Evolutionary conservation across 129 eudicot genomes (phyloP).

Genomic region (Centaurea solstitialis): DNA sequence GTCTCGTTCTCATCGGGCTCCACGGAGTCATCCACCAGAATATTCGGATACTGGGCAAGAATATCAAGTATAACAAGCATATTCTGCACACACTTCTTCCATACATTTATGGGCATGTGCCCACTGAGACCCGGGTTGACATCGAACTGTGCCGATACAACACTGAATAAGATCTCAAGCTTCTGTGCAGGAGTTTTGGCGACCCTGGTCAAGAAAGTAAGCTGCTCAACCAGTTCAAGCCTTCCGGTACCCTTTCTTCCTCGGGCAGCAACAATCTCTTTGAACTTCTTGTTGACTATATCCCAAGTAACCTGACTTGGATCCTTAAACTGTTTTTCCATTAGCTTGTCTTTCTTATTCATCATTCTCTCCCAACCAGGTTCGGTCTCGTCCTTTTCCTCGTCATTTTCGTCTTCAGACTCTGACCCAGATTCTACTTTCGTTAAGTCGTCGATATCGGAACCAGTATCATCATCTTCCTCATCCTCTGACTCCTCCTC

Average conservation of each 20-base stretch:
- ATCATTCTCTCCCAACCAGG: slow-evolving; percentile 63
- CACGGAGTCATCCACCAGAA: slow-evolving; percentile 79
- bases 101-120: slow-evolving; percentile 73
- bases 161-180: slow-evolving; percentile 80
- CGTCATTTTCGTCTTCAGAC: slow-evolving; percentile 41
- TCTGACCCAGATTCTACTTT: slow-evolving; percentile 37
- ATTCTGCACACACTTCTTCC: slow-evolving; percentile 91
- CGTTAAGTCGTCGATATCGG: slow-evolving; percentile 38
- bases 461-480: slow-evolving; percentile 44
- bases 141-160: slow-evolving; percentile 90
- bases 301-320: slow-evolving; percentile 88
- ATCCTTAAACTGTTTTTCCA: slow-evolving; percentile 86
- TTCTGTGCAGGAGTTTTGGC: slow-evolving; percentile 92
- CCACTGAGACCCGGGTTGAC: slow-evolving; percentile 78
- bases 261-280: slow-evolving; percentile 69
- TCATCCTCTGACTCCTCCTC: slow-evolving; percentile 50
- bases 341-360: slow-evolving; percentile 73
- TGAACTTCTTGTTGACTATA: slow-evolving; percentile 75
- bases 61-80: slow-evolving; percentile 75
- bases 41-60: slow-evolving; percentile 60
- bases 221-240: slow-evolving; percentile 71
- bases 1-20: slow-evolving; percentile 92
- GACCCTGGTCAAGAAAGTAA: slow-evolving; percentile 64
- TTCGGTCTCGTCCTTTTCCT: slow-evolving; percentile 29
- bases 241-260: slow-evolving; percentile 74